phyloP scores from a whole-genome alignment of 176 grass and related monocot species.

The Avena insularis region DNA sequence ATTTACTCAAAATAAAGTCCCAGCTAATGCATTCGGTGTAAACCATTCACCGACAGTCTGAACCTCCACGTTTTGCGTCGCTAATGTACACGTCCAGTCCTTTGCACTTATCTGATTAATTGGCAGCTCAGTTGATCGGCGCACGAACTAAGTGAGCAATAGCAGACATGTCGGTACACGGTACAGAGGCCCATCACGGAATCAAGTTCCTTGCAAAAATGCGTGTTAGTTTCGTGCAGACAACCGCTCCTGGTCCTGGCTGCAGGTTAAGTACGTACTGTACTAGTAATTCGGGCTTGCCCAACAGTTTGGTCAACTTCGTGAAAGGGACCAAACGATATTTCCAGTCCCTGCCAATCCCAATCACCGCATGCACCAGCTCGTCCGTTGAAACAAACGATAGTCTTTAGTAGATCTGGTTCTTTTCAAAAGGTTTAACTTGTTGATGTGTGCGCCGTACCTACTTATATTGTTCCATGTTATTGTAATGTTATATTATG shows the following conservation, averaged over 20 bases:
- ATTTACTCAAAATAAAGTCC: no score
- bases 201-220: background rate
- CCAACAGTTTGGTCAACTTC: background rate
- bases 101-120: background rate
- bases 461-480: background rate
- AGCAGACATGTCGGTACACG: background rate
- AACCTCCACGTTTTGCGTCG: no score
- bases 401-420: background rate
- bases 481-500: no score
- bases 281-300: background rate
- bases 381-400: background rate
- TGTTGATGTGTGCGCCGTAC: background rate
- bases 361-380: background rate
- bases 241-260: background rate
- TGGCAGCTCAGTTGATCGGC: background rate
- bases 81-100: background rate
- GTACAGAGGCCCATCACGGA: background rate
- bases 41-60: no score
- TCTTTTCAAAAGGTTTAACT: background rate
- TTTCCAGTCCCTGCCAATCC: background rate
- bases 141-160: background rate
- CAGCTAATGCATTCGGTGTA: no score
- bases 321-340: background rate
- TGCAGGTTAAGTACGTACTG: no score
- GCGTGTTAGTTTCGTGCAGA: background rate